phyloP scores from a whole-genome alignment of 192 early-diverging fungal species.

The Glomus cerebriforme region DNA sequence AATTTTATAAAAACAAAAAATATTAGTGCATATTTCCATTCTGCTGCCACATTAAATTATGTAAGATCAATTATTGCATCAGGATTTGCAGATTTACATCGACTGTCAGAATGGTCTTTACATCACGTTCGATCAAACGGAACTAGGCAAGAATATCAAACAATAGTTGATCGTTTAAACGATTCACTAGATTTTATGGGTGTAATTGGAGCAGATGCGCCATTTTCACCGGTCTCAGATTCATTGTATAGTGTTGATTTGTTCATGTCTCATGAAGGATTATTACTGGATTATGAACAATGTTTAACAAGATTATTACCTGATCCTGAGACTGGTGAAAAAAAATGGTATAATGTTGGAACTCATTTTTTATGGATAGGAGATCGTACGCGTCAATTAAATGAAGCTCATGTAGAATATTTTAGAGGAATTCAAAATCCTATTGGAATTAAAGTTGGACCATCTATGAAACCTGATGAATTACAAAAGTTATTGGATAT shows the following conservation, averaged over 20 bases:
- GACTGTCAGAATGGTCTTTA: slow-evolving; percentile 87
- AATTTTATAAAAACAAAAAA: not conserved
- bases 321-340: slow-evolving; percentile 50
- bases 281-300: slow-evolving; percentile 92
- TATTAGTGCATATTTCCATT: slow-evolving; percentile 91
- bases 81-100: slow-evolving; percentile 92
- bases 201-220: slow-evolving; percentile 83
- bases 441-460: slow-evolving; percentile 95
- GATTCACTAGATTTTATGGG: slow-evolving; percentile 94
- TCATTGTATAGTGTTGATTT: slow-evolving; percentile 84
- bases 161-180: slow-evolving; percentile 82
- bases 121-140: slow-evolving; percentile 81
- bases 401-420: slow-evolving; percentile 96
- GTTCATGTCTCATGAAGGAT: slow-evolving; percentile 94
- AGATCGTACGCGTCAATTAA: slow-evolving; percentile 92
- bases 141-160: slow-evolving; percentile 85
- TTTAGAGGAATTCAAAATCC: slow-evolving; percentile 97
- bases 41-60: slow-evolving; percentile 95
- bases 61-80: slow-evolving; percentile 79
- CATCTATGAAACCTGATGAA: slow-evolving; percentile 86
- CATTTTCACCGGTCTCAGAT: slow-evolving; percentile 28
- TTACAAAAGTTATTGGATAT: slow-evolving; percentile 82
- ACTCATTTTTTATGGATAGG: slow-evolving; percentile 99
- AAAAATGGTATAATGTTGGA: slow-evolving; percentile 87
- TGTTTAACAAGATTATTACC: slow-evolving; percentile 72